Evolutionary conservation across 768 basidiomycete genomes (phyloP), one percentile per base, ranked within the genome.

Genomic region (Psilocybe tampanensis): DNA sequence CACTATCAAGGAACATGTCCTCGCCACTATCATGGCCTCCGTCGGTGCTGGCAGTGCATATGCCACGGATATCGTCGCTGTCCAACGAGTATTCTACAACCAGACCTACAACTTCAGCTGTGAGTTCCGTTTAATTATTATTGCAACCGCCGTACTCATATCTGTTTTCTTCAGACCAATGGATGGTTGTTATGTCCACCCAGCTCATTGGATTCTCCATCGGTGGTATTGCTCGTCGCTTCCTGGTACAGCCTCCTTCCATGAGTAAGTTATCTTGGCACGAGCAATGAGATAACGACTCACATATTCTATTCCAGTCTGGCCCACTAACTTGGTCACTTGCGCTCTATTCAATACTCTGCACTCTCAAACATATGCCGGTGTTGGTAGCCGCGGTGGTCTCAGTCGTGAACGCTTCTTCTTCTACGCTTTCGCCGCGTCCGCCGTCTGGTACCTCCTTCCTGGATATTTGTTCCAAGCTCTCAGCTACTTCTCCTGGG

Each of bases 141-240:
- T n/a, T n/a, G n/a, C n/a, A n/a, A n/a, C n/a, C n/a, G n/a, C 32
- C 32, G 15, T 17, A 11, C 21, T 13, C 51, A 57, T 24, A 29
- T 32, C 54, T 44, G 53, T 44, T 6, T 29, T 60, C n/a, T 18
- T 22, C 60, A 81, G 89, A 92, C 69, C 88, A 90, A 73, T 89
- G 90, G 86, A 82, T 92, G 70, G 72, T 92, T 19, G 87, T 92
- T 22, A 84, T 92, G 73, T 86, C 84, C 26, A 86, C 86, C 1
- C 86, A 89, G 64, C 73, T 91, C 53, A 90, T 92, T 52, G 90
- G 92, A 12, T 93, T 93, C 76, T 92, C 90, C 3, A 84, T 92
- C 54, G 92, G 91, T 76, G 66, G 84, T 63, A 62, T 92, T 76
- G 61, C 83, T 6, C 83, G 88, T 26, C 85, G 91, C 11, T 92